Evolutionary conservation across 1,284 basidiomycete species (phyloP), one percentile per base, ranked within the genome.

Genomic region (Tilletia setariae): DNA sequence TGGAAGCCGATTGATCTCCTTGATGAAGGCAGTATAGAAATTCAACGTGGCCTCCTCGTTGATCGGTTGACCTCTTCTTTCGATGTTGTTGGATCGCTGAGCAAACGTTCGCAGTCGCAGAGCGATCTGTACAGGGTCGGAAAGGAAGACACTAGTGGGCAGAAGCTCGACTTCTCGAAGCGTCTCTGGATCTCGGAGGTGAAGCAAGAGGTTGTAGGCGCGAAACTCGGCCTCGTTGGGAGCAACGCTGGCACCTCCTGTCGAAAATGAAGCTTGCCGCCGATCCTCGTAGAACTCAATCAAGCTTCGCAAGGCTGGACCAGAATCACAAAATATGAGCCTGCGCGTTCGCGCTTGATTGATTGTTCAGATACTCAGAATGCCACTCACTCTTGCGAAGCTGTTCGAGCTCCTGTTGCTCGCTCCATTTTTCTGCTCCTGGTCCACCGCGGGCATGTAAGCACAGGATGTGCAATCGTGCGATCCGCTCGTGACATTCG

Each of bases 181-280:
- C 86, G 91, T 84, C 88, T 93, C 84, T 78, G 89, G 84, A 88
- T 94, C 91, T 46, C 92, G 89, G 49, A 96, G 90, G 78, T 96
- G 93, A 47, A 92, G 90, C 44, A 98, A 87, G 44, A 94, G 88
- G 80, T 95, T 92, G 84, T 98, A 98, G 0, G 96, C 90, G 23
- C 93, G 89, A 88, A 98, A 96, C 83, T 98, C 95, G 62, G 96
- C 88, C 80, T 98, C 94, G 67, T 91, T 90, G 0, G 90, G 88
- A 7, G 90, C 90, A 64, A 89, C 80, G 47, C 89, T 89, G 21
- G 8, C 84, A 73, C 8, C 28, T 0, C 56, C 56, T 35, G 28
- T 30, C 19, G 56, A 43, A 9, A 2, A 2, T 19, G 42, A n/a
- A 9, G 62, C 43, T 23, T 43, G 43, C 21, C 40, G 23, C 30